phyloP scores from a whole-genome alignment of 2,329 filamentous ascomycete genomes.

The Aspergillus nomiae region DNA sequence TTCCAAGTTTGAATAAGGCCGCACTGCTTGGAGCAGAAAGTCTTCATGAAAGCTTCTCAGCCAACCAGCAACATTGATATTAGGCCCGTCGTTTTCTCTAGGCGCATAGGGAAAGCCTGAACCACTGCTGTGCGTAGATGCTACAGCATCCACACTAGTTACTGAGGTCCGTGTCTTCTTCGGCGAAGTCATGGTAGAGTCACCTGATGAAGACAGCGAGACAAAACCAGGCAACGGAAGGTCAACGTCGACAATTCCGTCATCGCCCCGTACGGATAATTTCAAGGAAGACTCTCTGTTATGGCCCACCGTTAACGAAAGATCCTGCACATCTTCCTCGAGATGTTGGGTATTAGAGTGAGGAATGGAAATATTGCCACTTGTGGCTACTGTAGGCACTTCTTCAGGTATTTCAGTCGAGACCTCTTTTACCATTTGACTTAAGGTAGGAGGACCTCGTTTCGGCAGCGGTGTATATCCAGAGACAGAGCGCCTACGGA shows the following conservation, averaged over 20 bases:
- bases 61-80: slow-evolving; percentile 60
- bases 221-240: slow-evolving; percentile 57
- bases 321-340: slow-evolving; percentile 29
- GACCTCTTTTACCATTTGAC: slow-evolving; percentile 39
- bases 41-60: slow-evolving; percentile 60
- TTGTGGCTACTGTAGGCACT: slow-evolving; percentile 25
- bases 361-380: slow-evolving; percentile 41
- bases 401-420: slow-evolving; percentile 22
- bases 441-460: slow-evolving; percentile 31
- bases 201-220: slow-evolving; percentile 49
- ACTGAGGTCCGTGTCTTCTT: slow-evolving; percentile 50
- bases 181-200: slow-evolving; percentile 45
- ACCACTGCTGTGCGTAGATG: slow-evolving; percentile 46
- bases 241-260: slow-evolving; percentile 64
- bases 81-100: slow-evolving; percentile 48
- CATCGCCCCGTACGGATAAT: slow-evolving; percentile 57
- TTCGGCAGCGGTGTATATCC: slow-evolving; percentile 26
- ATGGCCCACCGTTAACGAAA: slow-evolving; percentile 31
- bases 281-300: slow-evolving; percentile 51
- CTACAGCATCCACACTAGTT: slow-evolving; percentile 54
- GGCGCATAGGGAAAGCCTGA: slow-evolving; percentile 35
- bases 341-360: slow-evolving; percentile 22
- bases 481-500: slow-evolving; percentile 33
- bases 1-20: slow-evolving; percentile 55
- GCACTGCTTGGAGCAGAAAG: slow-evolving; percentile 60